Conservation (phyloP, 176 grass and related monocot genomes). For the Miscanthus lutarioriparius region DNA sequence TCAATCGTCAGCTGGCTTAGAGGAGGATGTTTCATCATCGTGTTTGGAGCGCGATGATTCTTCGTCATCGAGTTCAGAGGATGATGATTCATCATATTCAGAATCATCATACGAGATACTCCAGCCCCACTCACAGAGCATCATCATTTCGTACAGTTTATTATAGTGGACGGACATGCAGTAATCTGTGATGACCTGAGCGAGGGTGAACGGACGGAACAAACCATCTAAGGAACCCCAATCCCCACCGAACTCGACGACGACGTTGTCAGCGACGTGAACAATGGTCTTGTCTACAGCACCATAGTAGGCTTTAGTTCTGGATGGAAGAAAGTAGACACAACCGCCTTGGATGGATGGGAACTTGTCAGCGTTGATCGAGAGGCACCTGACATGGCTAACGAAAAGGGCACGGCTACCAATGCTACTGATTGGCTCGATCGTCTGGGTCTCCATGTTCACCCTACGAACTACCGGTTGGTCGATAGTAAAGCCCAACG, state of each 20-base stretch:
- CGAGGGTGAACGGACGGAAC: neutral
- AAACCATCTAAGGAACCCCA: neutral
- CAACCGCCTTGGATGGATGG: neutral
- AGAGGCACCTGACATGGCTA: neutral
- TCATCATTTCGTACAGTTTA: neutral
- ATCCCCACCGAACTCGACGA: neutral
- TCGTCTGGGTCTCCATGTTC: neutral
- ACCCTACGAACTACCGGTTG: neutral
- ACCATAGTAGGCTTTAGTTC: neutral
- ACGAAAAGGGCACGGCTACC: neutral
- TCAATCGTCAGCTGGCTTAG: neutral
- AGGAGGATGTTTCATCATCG: too few relatives aligned
- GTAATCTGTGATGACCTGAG: neutral
- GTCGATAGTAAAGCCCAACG: neutral
- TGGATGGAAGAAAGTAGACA: neutral
- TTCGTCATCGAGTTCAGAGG: neutral
- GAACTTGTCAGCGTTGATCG: neutral
- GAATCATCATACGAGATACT: neutral
- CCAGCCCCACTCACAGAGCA: neutral
- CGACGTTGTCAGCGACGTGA: neutral
- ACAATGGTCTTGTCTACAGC: neutral
- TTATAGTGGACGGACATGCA: neutral
- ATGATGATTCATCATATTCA: neutral
- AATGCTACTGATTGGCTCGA: neutral
- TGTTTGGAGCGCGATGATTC: too few relatives aligned